A percentile compares a stretch with the other conserved stretches of the same genome.
These are phyloP conservation scores for Panellus pusillus DNA, from an alignment of 768 basidiomycete genomes.

Conservation along the genomic window DNA sequence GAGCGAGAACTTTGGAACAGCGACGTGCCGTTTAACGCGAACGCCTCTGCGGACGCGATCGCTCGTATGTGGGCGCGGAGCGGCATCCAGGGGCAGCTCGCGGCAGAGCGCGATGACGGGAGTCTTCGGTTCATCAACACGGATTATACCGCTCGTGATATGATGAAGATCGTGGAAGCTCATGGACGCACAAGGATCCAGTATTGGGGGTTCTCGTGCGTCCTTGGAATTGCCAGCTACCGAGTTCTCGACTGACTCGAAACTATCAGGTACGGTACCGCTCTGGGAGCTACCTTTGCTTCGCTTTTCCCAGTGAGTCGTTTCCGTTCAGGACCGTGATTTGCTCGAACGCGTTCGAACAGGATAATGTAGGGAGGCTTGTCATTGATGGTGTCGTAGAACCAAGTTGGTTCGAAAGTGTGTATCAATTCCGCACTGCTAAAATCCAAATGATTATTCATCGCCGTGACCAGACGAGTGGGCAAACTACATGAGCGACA, in stretches of 20 bases:
- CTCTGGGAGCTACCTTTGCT: conserved; percentile 21
- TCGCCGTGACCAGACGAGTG: conserved; percentile 3
- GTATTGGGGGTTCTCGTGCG: conserved; percentile 20
- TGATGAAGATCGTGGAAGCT: conserved; percentile 35
- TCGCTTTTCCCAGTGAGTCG: conserved; percentile 20
- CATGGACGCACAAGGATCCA: conserved; percentile 33
- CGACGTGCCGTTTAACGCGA: too few species aligned
- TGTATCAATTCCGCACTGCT: neutral
- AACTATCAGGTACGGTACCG: too few species aligned
- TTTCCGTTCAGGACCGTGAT: too few species aligned
- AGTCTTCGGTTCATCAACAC: conserved; percentile 36
- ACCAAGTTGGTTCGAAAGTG: conserved; percentile 13
- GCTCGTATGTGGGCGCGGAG: too few species aligned
- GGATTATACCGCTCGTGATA: conserved; percentile 37
- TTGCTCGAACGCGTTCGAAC: neutral
- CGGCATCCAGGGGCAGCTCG: too few species aligned
- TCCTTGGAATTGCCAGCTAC: too few species aligned
- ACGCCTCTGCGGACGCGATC: too few species aligned
- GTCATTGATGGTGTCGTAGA: conserved; percentile 18
- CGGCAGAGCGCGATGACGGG: too few species aligned
- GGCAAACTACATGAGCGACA: conserved; percentile 24
- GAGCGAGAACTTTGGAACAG: too few species aligned
- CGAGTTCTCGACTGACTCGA: too few species aligned
- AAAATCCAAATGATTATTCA: neutral
- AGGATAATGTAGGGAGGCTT: conserved; percentile 10